Conservation (phyloP, 441 rosid species). For the Rhodomyrtus psidioides region DNA sequence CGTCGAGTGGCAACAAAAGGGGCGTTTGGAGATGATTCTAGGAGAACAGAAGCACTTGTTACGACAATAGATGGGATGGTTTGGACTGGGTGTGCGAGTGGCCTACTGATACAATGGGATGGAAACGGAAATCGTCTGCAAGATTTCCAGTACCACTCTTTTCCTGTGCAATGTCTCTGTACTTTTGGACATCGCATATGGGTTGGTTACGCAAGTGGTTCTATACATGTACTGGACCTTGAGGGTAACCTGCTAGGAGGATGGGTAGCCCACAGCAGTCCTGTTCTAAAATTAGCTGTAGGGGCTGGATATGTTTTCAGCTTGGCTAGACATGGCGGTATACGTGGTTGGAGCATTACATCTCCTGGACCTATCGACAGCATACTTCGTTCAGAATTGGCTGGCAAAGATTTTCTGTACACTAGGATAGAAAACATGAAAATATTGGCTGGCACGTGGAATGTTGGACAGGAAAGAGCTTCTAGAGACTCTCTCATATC, state of each 20-base stretch:
- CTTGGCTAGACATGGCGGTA: background rate
- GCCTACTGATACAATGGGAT: background rate
- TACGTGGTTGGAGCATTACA: background rate
- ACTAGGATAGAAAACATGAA: background rate
- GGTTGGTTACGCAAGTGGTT: background rate
- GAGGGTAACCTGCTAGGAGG: background rate
- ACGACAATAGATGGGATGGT: background rate
- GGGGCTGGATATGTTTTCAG: background rate
- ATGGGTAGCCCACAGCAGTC: background rate
- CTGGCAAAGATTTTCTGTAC: background rate
- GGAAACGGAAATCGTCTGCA: background rate
- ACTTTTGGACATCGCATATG: background rate
- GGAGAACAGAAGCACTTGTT: background rate
- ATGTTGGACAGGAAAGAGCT: constrained; percentile 4
- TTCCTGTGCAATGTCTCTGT: background rate
- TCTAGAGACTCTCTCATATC: background rate
- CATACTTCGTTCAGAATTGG: background rate
- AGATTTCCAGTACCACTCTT: background rate
- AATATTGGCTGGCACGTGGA: background rate
- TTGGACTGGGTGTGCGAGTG: background rate
- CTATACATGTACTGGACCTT: background rate
- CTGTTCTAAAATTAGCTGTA: background rate
- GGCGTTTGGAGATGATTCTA: background rate
- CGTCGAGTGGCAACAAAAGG: background rate
- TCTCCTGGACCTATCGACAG: background rate